These are phyloP conservation scores for Sanghuangporus weigelae DNA, from an alignment of 1,284 basidiomycete genomes.

Conservation along the genomic window DNA sequence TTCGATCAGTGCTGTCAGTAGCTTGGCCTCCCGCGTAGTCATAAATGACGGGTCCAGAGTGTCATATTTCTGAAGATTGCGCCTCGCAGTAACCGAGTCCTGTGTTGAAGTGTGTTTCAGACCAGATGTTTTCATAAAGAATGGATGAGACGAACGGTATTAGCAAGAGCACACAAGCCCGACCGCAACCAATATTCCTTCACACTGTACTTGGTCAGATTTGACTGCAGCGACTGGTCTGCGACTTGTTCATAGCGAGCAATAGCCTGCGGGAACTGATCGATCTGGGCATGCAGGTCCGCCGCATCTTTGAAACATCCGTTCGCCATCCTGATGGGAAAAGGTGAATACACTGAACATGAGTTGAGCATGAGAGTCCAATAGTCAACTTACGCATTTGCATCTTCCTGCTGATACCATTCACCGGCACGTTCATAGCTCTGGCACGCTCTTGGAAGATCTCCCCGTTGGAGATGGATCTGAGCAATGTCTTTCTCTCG, in stretches of 20 bases:
- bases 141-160: slow-evolving; percentile 54
- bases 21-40: slow-evolving; percentile 87
- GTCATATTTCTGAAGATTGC: slow-evolving; percentile 72
- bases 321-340: slow-evolving; percentile 78
- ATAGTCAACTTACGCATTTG: slow-evolving; percentile 73
- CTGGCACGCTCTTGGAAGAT: slow-evolving; percentile 77
- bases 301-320: slow-evolving; percentile 95
- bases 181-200: slow-evolving; percentile 97
- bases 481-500: slow-evolving; percentile 95
- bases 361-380: slow-evolving; percentile 2
- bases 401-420: slow-evolving; percentile 97
- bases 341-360: neutral
- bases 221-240: slow-evolving; percentile 74
- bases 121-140: slow-evolving; percentile 3
- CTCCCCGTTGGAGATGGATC: slow-evolving; percentile 76
- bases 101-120: slow-evolving; percentile 27
- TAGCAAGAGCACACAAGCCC: slow-evolving; percentile 85
- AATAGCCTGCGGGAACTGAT: slow-evolving; percentile 83
- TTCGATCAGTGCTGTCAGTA: slow-evolving; percentile 71
- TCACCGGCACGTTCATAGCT: slow-evolving; percentile 93
- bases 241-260: slow-evolving; percentile 90
- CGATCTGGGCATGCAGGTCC: slow-evolving; percentile 88
- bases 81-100: slow-evolving; percentile 83
- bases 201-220: slow-evolving; percentile 96
- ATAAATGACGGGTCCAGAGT: slow-evolving; percentile 78